Conservation (phyloP, 208 protist species). For the Leishmania turanica region DNA sequence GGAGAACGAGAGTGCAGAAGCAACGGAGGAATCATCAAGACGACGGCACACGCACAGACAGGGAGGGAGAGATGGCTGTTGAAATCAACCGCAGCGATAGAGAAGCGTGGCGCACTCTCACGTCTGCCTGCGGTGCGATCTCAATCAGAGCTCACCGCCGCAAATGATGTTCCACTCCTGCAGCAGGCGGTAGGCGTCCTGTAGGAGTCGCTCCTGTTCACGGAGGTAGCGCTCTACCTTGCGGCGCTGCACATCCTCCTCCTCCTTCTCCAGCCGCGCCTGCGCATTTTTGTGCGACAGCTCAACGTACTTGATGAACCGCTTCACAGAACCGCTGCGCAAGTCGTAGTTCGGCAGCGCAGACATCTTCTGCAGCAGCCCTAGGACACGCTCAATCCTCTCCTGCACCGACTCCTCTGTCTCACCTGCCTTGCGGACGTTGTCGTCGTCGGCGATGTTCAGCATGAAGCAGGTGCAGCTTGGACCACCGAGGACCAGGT, state of each 20-base stretch:
- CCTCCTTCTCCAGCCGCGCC: conserved; percentile 43
- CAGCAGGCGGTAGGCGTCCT: conserved; percentile 54
- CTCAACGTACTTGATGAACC: conserved; percentile 78
- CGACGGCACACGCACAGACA: not conserved
- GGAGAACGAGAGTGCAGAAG: not conserved
- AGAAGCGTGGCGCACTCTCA: not conserved
- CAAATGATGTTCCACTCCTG: conserved; percentile 38
- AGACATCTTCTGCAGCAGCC: conserved; percentile 51
- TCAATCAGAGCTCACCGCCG: conserved; percentile 22
- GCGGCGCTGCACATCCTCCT: conserved; percentile 40
- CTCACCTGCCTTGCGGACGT: conserved; percentile 24
- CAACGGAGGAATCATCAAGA: not conserved
- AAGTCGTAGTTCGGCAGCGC: conserved; percentile 68
- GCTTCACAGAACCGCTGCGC: conserved; percentile 72
- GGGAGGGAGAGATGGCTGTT: not conserved
- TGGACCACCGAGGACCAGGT: conserved; percentile 72
- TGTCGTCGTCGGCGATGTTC: conserved; percentile 63
- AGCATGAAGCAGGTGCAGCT: conserved; percentile 75
- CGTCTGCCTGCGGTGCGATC: not conserved
- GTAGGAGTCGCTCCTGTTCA: conserved; percentile 58
- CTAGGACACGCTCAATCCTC: conserved; percentile 43
- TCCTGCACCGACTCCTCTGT: conserved; percentile 43
- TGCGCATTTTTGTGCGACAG: conserved; percentile 44
- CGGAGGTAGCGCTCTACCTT: conserved; percentile 62
- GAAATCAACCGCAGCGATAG: too few species aligned